phyloP scores from a whole-genome alignment of 2,329 filamentous ascomycete species.

The Exophiala dermatitidis region DNA sequence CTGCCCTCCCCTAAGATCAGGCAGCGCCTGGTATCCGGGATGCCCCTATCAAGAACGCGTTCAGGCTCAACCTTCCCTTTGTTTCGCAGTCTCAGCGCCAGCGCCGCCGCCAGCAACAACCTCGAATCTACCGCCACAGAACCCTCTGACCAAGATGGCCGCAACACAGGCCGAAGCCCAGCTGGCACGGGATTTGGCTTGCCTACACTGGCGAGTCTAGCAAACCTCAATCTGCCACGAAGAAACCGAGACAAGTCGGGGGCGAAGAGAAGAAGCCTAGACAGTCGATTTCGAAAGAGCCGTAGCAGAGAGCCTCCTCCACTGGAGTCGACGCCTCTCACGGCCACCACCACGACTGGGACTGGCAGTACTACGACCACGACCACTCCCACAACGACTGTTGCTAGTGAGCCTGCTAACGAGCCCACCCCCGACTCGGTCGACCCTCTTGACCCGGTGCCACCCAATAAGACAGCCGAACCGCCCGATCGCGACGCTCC shows the following conservation, averaged over 20 bases:
- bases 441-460: neutral
- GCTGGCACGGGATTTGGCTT: constrained; percentile 6
- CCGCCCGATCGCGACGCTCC: neutral
- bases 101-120: constrained; percentile 3
- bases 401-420: neutral
- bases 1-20: neutral
- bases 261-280: constrained; percentile 5
- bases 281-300: neutral
- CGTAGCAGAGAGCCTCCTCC: constrained; percentile 1
- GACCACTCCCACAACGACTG: neutral
- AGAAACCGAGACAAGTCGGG: constrained; percentile 8
- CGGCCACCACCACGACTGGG: neutral
- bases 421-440: neutral
- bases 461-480: neutral
- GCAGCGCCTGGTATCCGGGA: constrained; percentile 1
- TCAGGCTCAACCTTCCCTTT: constrained; percentile 14
- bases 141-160: too few species aligned
- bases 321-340: constrained; percentile 1
- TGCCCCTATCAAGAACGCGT: constrained; percentile 15
- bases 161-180: constrained; percentile 1
- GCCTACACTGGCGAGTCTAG: constrained; percentile 8
- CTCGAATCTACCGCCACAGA: too few species aligned
- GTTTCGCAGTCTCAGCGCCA: constrained; percentile 20
- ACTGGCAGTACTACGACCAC: neutral
- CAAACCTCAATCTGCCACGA: constrained; percentile 11